Evolutionary conservation across 441 rosid genomes (phyloP).

Genomic region (Oxalis stricta): DNA sequence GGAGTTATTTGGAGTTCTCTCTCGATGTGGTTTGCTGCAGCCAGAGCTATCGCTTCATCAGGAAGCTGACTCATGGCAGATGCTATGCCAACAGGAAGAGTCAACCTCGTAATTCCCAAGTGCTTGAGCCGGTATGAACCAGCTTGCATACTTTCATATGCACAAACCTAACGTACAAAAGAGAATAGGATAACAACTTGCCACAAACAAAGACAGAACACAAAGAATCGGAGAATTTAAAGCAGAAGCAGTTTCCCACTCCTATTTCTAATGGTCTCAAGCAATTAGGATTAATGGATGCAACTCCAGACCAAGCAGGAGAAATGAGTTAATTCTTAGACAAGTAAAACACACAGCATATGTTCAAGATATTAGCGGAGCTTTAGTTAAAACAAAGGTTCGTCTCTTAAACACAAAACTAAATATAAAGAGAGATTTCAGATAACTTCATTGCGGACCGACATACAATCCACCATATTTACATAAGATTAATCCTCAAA

Average conservation of each 20-base stretch:
- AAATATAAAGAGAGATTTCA: no score
- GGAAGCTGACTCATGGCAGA: slow-evolving; percentile 92
- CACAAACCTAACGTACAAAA: slow-evolving; percentile 58
- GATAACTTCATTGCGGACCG: no score
- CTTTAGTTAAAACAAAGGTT: no score
- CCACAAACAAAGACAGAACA: not conserved
- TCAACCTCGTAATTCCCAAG: slow-evolving; percentile 80
- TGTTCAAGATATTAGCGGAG: no score
- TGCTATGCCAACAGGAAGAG: slow-evolving; percentile 67
- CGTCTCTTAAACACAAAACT: no score
- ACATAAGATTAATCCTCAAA: no score
- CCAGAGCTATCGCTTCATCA: slow-evolving; percentile 90
- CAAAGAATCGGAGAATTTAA: not conserved
- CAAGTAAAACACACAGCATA: no score
- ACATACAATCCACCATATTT: no score
- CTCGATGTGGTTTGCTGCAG: slow-evolving; percentile 97
- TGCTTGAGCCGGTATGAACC: slow-evolving; percentile 88
- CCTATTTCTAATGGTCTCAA: not conserved
- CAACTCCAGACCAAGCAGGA: no score
- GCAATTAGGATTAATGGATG: not conserved
- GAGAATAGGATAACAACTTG: not conserved
- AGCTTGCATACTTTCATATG: slow-evolving; percentile 97
- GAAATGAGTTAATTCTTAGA: no score
- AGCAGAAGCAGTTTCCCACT: not conserved
- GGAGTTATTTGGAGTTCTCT: slow-evolving; percentile 95